phyloP scores from a whole-genome alignment of 768 basidiomycete species.

The Suillus fuscotomentosus region DNA sequence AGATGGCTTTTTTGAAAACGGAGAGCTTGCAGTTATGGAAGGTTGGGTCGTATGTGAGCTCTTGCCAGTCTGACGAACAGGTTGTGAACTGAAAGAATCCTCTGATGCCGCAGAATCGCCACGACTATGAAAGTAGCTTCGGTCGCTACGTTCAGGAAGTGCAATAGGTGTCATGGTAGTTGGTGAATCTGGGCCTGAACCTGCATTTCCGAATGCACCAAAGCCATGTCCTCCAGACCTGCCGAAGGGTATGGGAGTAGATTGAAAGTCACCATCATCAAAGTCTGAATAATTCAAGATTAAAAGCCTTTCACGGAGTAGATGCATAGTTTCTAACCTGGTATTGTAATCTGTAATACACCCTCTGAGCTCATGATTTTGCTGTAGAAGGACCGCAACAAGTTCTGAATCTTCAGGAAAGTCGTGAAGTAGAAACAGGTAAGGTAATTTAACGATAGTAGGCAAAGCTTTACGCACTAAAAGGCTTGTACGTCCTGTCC shows the following conservation, averaged over 20 bases:
- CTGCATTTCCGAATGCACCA: conserved; percentile 30
- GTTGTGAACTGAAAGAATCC: conserved; percentile 66
- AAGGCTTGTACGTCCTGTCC: background rate
- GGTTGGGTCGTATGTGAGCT: conserved; percentile 66
- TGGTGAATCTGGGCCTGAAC: conserved; percentile 66
- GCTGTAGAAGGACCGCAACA: background rate
- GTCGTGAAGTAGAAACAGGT: background rate
- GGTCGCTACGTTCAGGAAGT: conserved; percentile 37
- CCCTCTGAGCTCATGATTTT: conserved; percentile 17
- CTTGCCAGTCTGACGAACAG: conserved; percentile 53
- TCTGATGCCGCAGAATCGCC: conserved; percentile 80
- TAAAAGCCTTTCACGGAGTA: conserved; percentile 9
- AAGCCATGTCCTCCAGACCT: conserved; percentile 53
- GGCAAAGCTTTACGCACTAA: background rate
- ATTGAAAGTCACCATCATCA: conserved; percentile 68
- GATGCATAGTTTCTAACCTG: conserved; percentile 39
- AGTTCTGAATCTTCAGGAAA: background rate
- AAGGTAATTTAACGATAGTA: background rate
- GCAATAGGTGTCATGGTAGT: conserved; percentile 52
- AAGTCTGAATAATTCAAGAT: conserved; percentile 50
- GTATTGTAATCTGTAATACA: conserved; percentile 61
- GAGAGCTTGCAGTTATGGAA: conserved; percentile 48
- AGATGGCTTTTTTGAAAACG: conserved; percentile 77
- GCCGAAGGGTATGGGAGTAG: conserved; percentile 69
- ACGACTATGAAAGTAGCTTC: conserved; percentile 70